phyloP scores from a whole-genome alignment of 306 rosid species.

The Dryas octopetala region DNA sequence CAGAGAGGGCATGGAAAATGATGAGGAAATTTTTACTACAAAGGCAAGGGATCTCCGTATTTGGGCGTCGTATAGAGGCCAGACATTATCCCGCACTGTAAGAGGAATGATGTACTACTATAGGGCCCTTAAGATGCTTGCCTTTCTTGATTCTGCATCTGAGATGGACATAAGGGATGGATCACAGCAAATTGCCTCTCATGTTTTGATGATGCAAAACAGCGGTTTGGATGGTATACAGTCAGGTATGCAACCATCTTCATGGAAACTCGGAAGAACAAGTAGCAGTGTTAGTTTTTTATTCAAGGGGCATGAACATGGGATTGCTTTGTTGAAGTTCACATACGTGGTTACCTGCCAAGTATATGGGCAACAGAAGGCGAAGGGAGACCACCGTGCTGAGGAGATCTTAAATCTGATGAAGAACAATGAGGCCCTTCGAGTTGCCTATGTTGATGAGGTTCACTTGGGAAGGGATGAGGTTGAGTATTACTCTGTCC shows the following conservation, averaged over 20 bases:
- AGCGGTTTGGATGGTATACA: slow-evolving; percentile 40
- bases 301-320: slow-evolving; percentile 72
- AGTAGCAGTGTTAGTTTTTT: slow-evolving; percentile 49
- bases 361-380: slow-evolving; percentile 79
- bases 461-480: slow-evolving; percentile 61
- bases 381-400: slow-evolving; percentile 67
- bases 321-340: slow-evolving; percentile 84
- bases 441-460: slow-evolving; percentile 91
- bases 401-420: slow-evolving; percentile 78
- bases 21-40: slow-evolving; percentile 54
- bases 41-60: slow-evolving; percentile 68
- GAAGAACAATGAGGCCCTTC: slow-evolving; percentile 90
- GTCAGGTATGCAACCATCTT: slow-evolving; percentile 35
- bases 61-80: slow-evolving; percentile 95
- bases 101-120: slow-evolving; percentile 97
- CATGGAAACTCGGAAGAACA: slow-evolving; percentile 46
- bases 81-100: slow-evolving; percentile 88
- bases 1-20: slow-evolving; percentile 69
- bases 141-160: slow-evolving; percentile 84
- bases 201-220: slow-evolving; percentile 40
- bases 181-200: slow-evolving; percentile 54
- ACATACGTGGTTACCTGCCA: slow-evolving; percentile 90
- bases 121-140: slow-evolving; percentile 83
- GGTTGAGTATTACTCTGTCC: slow-evolving; percentile 85
- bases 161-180: slow-evolving; percentile 65